These are phyloP conservation scores for Angomonas desouzai DNA, from an alignment of 208 protist genomes.

Conservation along the genomic window DNA sequence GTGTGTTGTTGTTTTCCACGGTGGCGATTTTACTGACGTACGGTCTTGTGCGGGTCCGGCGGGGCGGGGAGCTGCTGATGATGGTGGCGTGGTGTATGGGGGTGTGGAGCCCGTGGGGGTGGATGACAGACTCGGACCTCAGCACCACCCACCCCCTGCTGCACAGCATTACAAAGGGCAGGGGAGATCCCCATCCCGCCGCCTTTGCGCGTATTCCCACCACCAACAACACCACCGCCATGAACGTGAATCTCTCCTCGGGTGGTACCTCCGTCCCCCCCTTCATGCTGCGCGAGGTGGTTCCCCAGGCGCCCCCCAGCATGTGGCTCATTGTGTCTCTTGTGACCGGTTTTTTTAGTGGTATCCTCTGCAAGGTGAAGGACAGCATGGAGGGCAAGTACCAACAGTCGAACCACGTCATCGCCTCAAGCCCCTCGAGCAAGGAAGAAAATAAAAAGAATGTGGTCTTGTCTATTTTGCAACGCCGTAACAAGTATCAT, in stretches of 20 bases:
- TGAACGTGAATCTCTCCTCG: not conserved
- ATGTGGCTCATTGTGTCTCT: slow-evolving; percentile 76
- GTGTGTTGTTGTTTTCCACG: slow-evolving; percentile 38
- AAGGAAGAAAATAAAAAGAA: not conserved
- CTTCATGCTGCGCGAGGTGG: not conserved
- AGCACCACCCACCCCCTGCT: slow-evolving; percentile 12
- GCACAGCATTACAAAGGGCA: slow-evolving; percentile 4
- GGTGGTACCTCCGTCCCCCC: not conserved
- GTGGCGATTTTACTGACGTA: slow-evolving; percentile 38
- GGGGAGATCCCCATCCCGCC: not conserved
- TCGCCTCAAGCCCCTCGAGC: slow-evolving; percentile 20
- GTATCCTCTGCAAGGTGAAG: slow-evolving; percentile 78
- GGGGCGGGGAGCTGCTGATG: slow-evolving; percentile 61
- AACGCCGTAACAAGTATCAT: slow-evolving; percentile 31
- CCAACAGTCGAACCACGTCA: slow-evolving; percentile 28
- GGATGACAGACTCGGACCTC: slow-evolving; percentile 25
- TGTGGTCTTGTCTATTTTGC: not conserved
- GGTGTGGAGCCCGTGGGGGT: slow-evolving; percentile 50
- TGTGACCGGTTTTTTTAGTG: slow-evolving; percentile 64
- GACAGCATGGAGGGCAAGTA: slow-evolving; percentile 70
- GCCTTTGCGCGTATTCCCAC: not conserved
- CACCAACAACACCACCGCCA: slow-evolving; percentile 10
- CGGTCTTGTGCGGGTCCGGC: slow-evolving; percentile 31
- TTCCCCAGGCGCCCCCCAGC: slow-evolving; percentile 20
- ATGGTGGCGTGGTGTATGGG: slow-evolving; percentile 65